These are phyloP conservation scores for Fomitopsis pinicola DNA, from an alignment of 1,284 basidiomycete genomes.

Conservation along the genomic window DNA sequence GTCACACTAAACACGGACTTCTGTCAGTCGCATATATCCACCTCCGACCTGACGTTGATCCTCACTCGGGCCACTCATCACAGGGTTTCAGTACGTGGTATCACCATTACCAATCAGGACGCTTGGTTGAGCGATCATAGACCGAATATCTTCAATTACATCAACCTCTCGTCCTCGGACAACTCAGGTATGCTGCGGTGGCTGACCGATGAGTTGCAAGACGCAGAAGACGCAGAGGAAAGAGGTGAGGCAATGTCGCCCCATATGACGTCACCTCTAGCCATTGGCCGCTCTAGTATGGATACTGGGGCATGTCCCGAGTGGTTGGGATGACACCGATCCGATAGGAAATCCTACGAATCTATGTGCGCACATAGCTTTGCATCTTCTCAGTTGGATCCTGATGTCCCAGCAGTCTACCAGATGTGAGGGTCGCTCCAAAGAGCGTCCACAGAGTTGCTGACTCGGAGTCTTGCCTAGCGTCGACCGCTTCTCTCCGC, in stretches of 20 bases:
- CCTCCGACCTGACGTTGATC: neutral
- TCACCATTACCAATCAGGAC: neutral
- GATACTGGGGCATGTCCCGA: conserved; percentile 77
- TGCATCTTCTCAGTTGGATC: conserved; percentile 11
- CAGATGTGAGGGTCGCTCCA: conserved; percentile 46
- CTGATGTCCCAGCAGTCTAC: conserved; percentile 45
- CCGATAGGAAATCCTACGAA: conserved; percentile 58
- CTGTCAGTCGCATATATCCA: conserved; percentile 38
- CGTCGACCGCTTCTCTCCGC: conserved; percentile 72
- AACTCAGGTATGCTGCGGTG: conserved; percentile 73
- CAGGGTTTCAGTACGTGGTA: conserved; percentile 44
- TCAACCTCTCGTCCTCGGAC: conserved; percentile 71
- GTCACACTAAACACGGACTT: conserved; percentile 78
- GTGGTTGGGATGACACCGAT: conserved; percentile 74
- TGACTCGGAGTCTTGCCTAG: conserved; percentile 34
- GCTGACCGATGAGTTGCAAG: conserved; percentile 76
- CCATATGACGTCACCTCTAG: neutral
- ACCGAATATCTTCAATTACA: conserved; percentile 69
- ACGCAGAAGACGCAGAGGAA: conserved; percentile 67
- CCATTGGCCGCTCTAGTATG: conserved; percentile 43
- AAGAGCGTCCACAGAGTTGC: conserved; percentile 9
- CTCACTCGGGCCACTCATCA: neutral
- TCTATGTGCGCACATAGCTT: conserved; percentile 55
- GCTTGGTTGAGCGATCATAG: conserved; percentile 14
- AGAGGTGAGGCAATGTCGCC: conserved; percentile 37